Conservation (phyloP, 176 grass and related monocot genomes). For the Tuctoria greenei region DNA sequence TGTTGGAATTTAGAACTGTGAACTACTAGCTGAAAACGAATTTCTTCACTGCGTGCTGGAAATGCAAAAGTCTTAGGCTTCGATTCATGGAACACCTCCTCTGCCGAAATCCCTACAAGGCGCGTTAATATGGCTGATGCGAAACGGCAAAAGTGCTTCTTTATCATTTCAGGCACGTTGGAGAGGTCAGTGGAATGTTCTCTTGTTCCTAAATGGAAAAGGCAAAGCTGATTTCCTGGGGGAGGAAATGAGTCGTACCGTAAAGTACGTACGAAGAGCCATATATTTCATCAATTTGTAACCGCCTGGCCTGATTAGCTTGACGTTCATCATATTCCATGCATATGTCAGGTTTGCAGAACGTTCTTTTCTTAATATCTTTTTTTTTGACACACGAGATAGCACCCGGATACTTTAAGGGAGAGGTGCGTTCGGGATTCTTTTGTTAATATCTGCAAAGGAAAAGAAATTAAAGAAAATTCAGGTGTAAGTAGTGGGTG, state of each 20-base stretch:
- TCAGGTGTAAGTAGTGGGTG: too few relatives aligned
- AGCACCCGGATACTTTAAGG: too few relatives aligned
- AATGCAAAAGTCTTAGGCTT: neutral
- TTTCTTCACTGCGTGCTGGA: neutral
- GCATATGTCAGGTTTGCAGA: neutral
- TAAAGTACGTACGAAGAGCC: constrained; percentile 1
- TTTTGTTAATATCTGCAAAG: constrained; percentile 12
- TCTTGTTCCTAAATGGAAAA: constrained; percentile 35
- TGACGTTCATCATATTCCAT: neutral
- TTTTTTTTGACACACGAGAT: too few relatives aligned
- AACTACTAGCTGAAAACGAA: neutral
- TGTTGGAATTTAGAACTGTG: neutral
- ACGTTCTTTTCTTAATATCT: too few relatives aligned
- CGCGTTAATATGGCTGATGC: constrained; percentile 9
- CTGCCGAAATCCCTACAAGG: neutral
- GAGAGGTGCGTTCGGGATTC: too few relatives aligned
- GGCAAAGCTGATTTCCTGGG: neutral
- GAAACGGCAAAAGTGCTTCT: constrained; percentile 24
- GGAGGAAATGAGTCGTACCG: neutral
- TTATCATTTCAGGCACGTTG: constrained; percentile 31
- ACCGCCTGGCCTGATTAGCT: neutral
- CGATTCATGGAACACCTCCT: neutral
- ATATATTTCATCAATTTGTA: neutral
- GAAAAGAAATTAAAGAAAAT: neutral
- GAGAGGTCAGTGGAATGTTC: constrained; percentile 17